Percentiles rank a stretch among this genome's conserved stretches.
These are phyloP conservation scores for Piper betle DNA, from an alignment of 164 flowering plant species.

Conservation along the genomic window DNA sequence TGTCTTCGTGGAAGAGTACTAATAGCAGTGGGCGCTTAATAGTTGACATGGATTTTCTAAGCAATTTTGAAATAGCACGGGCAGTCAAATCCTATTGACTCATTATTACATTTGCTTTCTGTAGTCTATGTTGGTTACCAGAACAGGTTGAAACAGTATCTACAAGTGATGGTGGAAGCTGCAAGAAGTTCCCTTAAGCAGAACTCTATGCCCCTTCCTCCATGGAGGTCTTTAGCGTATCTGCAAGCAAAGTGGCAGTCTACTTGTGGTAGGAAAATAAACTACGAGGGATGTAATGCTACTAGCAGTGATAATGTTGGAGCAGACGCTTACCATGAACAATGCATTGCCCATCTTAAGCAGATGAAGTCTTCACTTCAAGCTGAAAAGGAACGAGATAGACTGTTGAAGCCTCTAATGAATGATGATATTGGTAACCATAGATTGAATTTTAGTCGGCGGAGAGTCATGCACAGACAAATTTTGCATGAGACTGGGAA, in stretches of 20 bases:
- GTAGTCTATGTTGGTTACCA: conserved; percentile 61
- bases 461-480: conserved; percentile 39
- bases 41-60: conserved; percentile 71
- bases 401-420: conserved; percentile 37
- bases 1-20: conserved; percentile 26
- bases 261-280: conserved; percentile 32
- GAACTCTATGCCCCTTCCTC: conserved; percentile 95
- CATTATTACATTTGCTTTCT: conserved; percentile 60
- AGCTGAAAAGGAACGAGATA: conserved; percentile 40
- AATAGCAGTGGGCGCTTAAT: conserved; percentile 57
- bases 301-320: not conserved
- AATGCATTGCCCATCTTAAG: conserved; percentile 53
- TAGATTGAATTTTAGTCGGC: conserved; percentile 17
- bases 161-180: conserved; percentile 85
- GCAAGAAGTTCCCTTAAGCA: conserved; percentile 69
- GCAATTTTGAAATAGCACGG: conserved; percentile 95
- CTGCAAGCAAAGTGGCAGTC: conserved; percentile 87
- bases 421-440: conserved; percentile 10
- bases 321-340: conserved; percentile 25
- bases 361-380: conserved; percentile 46
- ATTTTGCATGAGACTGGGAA: not conserved
- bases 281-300: conserved; percentile 16
- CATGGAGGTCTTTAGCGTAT: conserved; percentile 90
- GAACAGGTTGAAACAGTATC: conserved; percentile 50
- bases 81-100: conserved; percentile 73